A percentile compares a stretch with the other conserved stretches of the same genome.
Evolutionary conservation across 345 rosid genomes (phyloP).

Genomic region (Isatis tinctoria): DNA sequence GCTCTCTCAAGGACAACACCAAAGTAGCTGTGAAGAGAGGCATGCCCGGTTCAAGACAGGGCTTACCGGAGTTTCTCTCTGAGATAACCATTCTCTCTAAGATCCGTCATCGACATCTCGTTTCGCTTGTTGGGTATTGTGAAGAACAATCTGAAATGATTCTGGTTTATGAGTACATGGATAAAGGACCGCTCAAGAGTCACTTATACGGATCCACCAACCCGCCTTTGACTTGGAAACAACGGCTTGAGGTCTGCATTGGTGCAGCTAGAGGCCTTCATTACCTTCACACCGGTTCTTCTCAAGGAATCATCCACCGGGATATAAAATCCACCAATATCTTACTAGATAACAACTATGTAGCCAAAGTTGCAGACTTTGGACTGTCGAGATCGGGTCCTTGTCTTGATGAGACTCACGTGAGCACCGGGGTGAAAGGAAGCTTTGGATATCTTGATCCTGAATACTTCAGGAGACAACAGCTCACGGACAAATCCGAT

Average conservation of each 20-base stretch:
- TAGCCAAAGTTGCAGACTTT: slow-evolving; percentile 93
- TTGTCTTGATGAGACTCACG: slow-evolving; percentile 85
- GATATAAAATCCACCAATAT: slow-evolving; percentile 95
- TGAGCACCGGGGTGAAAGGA: slow-evolving; percentile 94
- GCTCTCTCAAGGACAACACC: slow-evolving; percentile 63
- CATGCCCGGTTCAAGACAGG: slow-evolving; percentile 89
- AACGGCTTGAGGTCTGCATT: slow-evolving; percentile 82
- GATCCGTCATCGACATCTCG: slow-evolving; percentile 92
- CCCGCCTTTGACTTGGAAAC: slow-evolving; percentile 83
- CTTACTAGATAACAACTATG: slow-evolving; percentile 57
- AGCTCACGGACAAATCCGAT: slow-evolving; percentile 92
- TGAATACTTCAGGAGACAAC: slow-evolving; percentile 92
- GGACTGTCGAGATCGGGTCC: slow-evolving; percentile 97
- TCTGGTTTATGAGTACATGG: slow-evolving; percentile 92
- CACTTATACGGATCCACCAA: slow-evolving; percentile 66
- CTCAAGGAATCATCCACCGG: slow-evolving; percentile 92
- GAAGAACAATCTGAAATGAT: slow-evolving; percentile 97
- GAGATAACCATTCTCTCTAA: slow-evolving; percentile 77
- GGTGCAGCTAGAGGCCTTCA: slow-evolving; percentile 95
- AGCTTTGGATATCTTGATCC: slow-evolving; percentile 98
- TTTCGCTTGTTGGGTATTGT: slow-evolving; percentile 86
- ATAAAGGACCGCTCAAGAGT: slow-evolving; percentile 79
- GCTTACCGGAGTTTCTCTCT: slow-evolving; percentile 89
- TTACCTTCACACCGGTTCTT: slow-evolving; percentile 93
- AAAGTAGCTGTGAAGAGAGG: slow-evolving; percentile 92